Conservation (phyloP, 116 monocot genomes). For the Zostera marina region DNA sequence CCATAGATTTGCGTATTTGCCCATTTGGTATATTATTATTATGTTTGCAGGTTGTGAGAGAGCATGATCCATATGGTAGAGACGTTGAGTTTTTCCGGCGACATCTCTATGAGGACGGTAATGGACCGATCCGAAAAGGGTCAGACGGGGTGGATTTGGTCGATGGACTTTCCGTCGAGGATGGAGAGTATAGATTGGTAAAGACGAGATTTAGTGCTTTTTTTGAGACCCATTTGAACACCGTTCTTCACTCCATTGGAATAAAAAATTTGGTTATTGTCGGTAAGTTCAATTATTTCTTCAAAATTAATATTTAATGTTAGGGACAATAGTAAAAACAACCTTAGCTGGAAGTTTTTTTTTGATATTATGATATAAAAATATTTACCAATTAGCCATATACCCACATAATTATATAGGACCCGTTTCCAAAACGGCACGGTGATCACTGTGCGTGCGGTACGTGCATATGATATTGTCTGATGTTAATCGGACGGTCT, state of each 20-base stretch:
- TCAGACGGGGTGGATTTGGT: conserved; percentile 64
- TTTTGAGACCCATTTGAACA: conserved; percentile 69
- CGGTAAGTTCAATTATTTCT: conserved; percentile 61
- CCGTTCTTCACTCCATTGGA: conserved; percentile 49
- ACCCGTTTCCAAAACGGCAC: too few relatives aligned
- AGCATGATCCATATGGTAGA: conserved; percentile 74
- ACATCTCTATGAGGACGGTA: conserved; percentile 46
- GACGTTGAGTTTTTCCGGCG: conserved; percentile 84
- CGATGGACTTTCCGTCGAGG: conserved; percentile 46
- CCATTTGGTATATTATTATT: background rate
- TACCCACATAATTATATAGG: too few relatives aligned
- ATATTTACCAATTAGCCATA: too few relatives aligned
- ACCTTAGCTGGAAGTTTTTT: too few relatives aligned
- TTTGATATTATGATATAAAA: too few relatives aligned
- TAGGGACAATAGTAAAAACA: too few relatives aligned
- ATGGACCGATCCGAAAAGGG: conserved; percentile 53
- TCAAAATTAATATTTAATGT: too few relatives aligned
- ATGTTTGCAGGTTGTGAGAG: conserved; percentile 64
- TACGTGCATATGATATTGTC: too few relatives aligned
- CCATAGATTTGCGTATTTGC: background rate
- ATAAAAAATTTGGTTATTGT: conserved; percentile 67
- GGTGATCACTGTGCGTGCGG: too few relatives aligned
- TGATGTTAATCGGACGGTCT: too few relatives aligned
- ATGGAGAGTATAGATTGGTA: conserved; percentile 72
- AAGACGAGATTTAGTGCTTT: conserved; percentile 97